Base-by-base conservation (phyloP, 2,329 filamentous ascomycete species). In the Colletotrichum zoysiae region DNA sequence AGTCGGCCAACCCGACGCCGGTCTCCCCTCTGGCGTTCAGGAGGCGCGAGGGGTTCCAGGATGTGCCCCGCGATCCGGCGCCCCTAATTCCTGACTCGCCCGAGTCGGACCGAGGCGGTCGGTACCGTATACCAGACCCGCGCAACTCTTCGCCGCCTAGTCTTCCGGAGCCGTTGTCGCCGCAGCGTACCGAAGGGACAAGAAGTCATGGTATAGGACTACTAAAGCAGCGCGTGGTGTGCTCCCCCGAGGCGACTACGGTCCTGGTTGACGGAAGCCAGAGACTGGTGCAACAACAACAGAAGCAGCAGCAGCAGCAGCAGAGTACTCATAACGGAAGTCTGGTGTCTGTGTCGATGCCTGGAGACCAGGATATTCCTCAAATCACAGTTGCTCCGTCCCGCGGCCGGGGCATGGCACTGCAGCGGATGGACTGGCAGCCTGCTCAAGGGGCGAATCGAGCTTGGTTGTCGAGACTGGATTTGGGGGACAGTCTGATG, bases 401-500 rank as follows among this genome's bases (percentile, higher is more conserved):
- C 33, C 30, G 51, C 16, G 20, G 30, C 18, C 51, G 35, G 14
- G 1, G 7, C 14, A 11, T 26, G 18, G n/a, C 20, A 26, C 7
- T 9, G 1, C 20, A 40, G 14, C 14, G 38, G 14, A 40, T 42
- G 56, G 38, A 26, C 6, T 42, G 56, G 56, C 12, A 14, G n/a
- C 56, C 35, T 6, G n/a, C 2, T 3, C 20, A 30, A 26, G 14
- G 8, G 7, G 38, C 9, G 38, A 58, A 26, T 20, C n/a, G 20
- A 8, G 14, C 2, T 16, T 16, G 14, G 11, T 16, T 18, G n/a
- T 18, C n/a, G 9, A 57, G n/a, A 11, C 14, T 3, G n/a, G 6
- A 6, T 18, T 6, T 18, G 1, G 4, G 3, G 2, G 8, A n/a
- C n/a, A 5, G 8, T 2, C 2, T 14, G 14, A 18, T 14, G n/a